Percentiles rank a stretch among this genome's conserved stretches.
Evolutionary conservation across 768 basidiomycete genomes (phyloP).

Genomic region (Trametes maxima): DNA sequence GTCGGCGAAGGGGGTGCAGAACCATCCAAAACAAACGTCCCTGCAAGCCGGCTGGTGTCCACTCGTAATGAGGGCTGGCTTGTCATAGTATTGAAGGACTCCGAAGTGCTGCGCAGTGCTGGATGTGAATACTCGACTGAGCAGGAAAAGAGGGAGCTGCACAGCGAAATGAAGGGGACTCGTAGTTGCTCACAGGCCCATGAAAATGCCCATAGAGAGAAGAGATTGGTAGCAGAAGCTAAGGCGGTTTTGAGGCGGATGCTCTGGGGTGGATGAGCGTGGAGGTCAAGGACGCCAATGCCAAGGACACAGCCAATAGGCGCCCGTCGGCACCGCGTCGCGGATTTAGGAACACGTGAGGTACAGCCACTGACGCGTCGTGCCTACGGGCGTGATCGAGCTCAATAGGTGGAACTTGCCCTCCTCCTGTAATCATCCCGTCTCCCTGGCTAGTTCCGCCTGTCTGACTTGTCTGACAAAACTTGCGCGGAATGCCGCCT

Average conservation of each 20-base stretch:
- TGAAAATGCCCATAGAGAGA: no score
- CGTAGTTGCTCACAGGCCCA: no score
- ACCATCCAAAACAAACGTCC: conserved; percentile 2
- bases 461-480: not conserved
- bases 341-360: not conserved
- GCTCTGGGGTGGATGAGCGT: not conserved
- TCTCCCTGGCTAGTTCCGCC: no score
- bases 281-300: not conserved
- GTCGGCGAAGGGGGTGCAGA: conserved; percentile 5
- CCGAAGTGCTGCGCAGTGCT: no score
- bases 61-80: conserved; percentile 22
- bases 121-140: no score
- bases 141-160: no score
- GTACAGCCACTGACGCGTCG: conserved; percentile 21
- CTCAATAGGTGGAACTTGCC: no score
- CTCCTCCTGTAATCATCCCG: not conserved
- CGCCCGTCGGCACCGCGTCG: not conserved
- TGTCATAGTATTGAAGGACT: not conserved
- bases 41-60: conserved; percentile 20
- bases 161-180: no score
- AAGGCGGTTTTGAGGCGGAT: not conserved
- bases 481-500: conserved; percentile 21
- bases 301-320: not conserved
- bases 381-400: not conserved
- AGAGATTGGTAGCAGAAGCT: no score